Evolutionary conservation across 768 basidiomycete genomes (phyloP).

Genomic region (Suillus spraguei): DNA sequence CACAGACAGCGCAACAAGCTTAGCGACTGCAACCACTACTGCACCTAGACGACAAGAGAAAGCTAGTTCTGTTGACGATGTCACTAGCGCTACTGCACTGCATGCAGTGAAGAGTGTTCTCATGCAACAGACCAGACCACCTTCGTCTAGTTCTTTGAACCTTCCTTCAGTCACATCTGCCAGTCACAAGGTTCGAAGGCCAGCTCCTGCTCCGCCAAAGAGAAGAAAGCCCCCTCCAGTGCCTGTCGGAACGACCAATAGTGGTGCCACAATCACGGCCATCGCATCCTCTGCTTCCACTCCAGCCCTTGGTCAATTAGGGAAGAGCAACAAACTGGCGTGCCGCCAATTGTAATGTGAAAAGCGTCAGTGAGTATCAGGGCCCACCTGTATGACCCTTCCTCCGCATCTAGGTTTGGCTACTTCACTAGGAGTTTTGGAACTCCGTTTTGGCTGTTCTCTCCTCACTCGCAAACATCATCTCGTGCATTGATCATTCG

Average conservation of each 20-base stretch:
- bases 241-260: slow-evolving; percentile 50
- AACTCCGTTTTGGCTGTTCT: neutral
- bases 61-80: slow-evolving; percentile 29
- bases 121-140: slow-evolving; percentile 20
- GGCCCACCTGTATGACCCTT: neutral
- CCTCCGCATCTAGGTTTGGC: neutral
- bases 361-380: neutral
- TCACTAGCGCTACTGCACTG: slow-evolving; percentile 15
- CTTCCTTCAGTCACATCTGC: slow-evolving; percentile 21
- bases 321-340: slow-evolving; percentile 17
- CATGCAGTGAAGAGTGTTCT: slow-evolving; percentile 21
- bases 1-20: slow-evolving; percentile 35
- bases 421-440: neutral
- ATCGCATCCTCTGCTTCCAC: slow-evolving; percentile 46
- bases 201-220: slow-evolving; percentile 70
- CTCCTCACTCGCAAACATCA: neutral
- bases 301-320: slow-evolving; percentile 20
- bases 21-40: slow-evolving; percentile 28
- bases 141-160: slow-evolving; percentile 24
- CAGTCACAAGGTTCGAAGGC: slow-evolving; percentile 39
- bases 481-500: slow-evolving; percentile 5
- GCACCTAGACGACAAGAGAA: slow-evolving; percentile 27
- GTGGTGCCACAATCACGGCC: slow-evolving; percentile 60
- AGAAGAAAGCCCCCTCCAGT: slow-evolving; percentile 74
- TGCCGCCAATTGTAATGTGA: neutral